These are phyloP conservation scores for Austropuccinia psidii DNA, from an alignment of 1,284 basidiomycete genomes.

Conservation along the genomic window DNA sequence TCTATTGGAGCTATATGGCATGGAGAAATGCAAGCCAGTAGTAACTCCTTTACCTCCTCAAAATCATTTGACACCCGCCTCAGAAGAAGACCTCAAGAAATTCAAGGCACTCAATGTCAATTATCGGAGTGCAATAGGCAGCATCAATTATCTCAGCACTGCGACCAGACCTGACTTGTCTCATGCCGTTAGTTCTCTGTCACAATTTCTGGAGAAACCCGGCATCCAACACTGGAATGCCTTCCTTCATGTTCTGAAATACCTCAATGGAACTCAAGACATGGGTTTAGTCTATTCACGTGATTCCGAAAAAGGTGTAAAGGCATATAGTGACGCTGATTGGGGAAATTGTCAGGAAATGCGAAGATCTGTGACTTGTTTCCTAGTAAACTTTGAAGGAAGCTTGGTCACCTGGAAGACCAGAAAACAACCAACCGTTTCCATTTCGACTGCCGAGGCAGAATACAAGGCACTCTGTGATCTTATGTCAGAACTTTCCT, in stretches of 20 bases:
- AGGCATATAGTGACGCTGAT: too few relatives aligned
- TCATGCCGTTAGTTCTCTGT: background rate
- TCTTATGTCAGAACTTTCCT: background rate
- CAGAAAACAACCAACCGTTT: constrained; percentile 4
- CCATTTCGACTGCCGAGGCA: background rate
- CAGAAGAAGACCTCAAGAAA: background rate
- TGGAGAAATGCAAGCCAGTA: background rate
- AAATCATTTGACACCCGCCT: background rate
- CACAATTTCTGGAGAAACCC: constrained; percentile 4
- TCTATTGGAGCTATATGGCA: too few relatives aligned
- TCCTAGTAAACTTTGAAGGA: background rate
- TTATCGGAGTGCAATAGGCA: constrained; percentile 4
- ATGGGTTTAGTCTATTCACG: too few relatives aligned
- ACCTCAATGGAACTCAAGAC: too few relatives aligned
- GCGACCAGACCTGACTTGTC: constrained; percentile 2
- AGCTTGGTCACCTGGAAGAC: background rate
- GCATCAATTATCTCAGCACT: background rate
- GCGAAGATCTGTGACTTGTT: too few relatives aligned
- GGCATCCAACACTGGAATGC: constrained; percentile 3
- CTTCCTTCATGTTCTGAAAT: background rate
- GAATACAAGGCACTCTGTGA: background rate
- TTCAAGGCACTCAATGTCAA: background rate
- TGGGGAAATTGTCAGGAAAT: too few relatives aligned
- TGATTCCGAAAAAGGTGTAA: too few relatives aligned
- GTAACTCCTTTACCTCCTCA: background rate